Base-by-base conservation (phyloP, 306 rosid genomes). In the Elaeagnus macrophylla region DNA sequence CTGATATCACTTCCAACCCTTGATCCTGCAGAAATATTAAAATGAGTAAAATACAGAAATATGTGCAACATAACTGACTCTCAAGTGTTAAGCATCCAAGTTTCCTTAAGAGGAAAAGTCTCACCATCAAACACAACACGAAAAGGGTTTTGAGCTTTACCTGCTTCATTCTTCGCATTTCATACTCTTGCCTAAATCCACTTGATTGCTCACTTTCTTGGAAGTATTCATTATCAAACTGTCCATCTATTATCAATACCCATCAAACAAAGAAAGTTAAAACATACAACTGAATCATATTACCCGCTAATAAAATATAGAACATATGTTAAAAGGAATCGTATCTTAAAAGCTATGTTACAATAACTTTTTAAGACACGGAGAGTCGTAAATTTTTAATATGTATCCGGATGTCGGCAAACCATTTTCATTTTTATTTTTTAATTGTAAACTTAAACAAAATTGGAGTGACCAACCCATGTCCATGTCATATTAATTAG, bases 1-100 rank as follows among this genome's bases (percentile, higher is more conserved):
- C 99, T 39, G 96, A 72, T 53, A 87, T 93, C 88, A 77, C 12
- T 48, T 93, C 99, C 79, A 93, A 72, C 37, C 99, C 96, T 93
- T 93, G 96, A 83, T 93, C 99, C 99, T 93, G 64, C 25, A 72
- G 51, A 48, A 56, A 12, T 37, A 58, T 48, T 39, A 61, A 37
- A 57, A 59, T 9, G 54, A 36, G 14, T 68, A 62, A 72, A 65
- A 42, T 44, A 14, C 17, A 59, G 16, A 49, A 57, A 15, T 56
- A 49, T 40, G 42, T 32, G 39, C 38, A 18, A 65, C n/a, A n/a
- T 18, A 20, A 6, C 37, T n/a, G 32, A 12, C 5, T 13, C 39
- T 35, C 46, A 52, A 46, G 52, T 48, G 35, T 3, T 9, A 37
- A 48, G 57, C 40, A 35, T 25, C 71, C 48, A 65, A 6, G 2